Base-by-base conservation (phyloP, 1,284 basidiomycete genomes). In the Schizophyllum amplum region DNA sequence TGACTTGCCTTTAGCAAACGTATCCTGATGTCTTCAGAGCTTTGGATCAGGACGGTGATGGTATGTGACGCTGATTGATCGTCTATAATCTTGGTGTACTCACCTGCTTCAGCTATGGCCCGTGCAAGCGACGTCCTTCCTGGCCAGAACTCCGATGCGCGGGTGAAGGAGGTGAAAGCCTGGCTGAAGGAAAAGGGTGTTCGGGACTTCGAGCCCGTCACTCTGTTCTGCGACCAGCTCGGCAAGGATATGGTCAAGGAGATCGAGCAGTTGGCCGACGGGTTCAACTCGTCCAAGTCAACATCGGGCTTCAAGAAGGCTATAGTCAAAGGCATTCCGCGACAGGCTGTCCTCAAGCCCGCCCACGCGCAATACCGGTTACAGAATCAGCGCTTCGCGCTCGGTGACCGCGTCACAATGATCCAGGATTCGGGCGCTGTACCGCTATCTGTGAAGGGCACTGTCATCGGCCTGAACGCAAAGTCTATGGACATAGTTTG, bases 331-430 rank as follows among this genome's bases (percentile, higher is more conserved):
- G 86, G 86, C 42, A 93, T 98, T 26, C 96, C 96, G 5, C 84
- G 94, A n/a, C 90, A 94, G 66, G 94, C 93, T 0, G 84, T 99
- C 1, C 81, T 99, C 60, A 98, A 98, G 70, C 97, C 97, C 5
- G 77, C 86, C 2, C 94, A 99, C 72, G 87, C 94, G 1, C 79
- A 89, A 4, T 95, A 94, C 69, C 87, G 94, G 21, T 77, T 99
- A 13, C 92, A 94, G 65, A 90, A 90, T 55, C 97, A 99, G 71
- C 75, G 73, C n/a, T 99, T 98, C 67, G 75, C 78, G 0, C 80
- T 98, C 2, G 96, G 96, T n/a, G 96, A 99, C 71, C 83, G 97
- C 13, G 94, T 98, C 46, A 89, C 91, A 24, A 96, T 96, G 87
- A 94, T 98, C 1, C 87, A 92, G 63, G 96, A 99, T 69, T 86